Evolutionary conservation across 2,329 filamentous ascomycete genomes (phyloP).

Genomic region (Elsinoe perseae): DNA sequence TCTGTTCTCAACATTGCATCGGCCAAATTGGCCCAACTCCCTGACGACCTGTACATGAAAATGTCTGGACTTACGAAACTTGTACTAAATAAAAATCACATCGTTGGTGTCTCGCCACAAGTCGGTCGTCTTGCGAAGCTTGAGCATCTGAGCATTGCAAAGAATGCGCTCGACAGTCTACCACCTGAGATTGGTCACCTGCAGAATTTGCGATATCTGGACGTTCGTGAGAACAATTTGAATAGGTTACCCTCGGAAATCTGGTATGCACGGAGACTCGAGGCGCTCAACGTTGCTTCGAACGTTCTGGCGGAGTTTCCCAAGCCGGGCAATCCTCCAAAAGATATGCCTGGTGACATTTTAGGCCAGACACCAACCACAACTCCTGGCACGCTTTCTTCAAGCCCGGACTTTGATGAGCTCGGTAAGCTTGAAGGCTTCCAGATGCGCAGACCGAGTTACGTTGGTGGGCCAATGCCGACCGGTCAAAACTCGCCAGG

Average conservation of each 20-base stretch:
- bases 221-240: slow-evolving; percentile 89
- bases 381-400: slow-evolving; percentile 32
- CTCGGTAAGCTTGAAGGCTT: slow-evolving; percentile 58
- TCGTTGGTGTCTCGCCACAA: slow-evolving; percentile 77
- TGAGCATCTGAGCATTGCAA: slow-evolving; percentile 88
- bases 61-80: slow-evolving; percentile 81
- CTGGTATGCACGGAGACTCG: slow-evolving; percentile 89
- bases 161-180: slow-evolving; percentile 77
- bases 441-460: slow-evolving; percentile 67
- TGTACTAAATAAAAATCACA: slow-evolving; percentile 89
- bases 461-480: slow-evolving; percentile 55
- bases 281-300: slow-evolving; percentile 89
- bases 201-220: slow-evolving; percentile 72
- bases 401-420: slow-evolving; percentile 70
- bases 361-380: slow-evolving; percentile 39
- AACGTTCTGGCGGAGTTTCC: slow-evolving; percentile 89
- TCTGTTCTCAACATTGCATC: slow-evolving; percentile 84
- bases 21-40: slow-evolving; percentile 80
- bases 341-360: slow-evolving; percentile 27
- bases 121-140: slow-evolving; percentile 76
- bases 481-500: slow-evolving; percentile 27
- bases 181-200: slow-evolving; percentile 84
- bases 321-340: slow-evolving; percentile 63
- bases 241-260: slow-evolving; percentile 81
- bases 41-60: slow-evolving; percentile 78